Evolutionary conservation across 371 early-diverging fungal genomes (phyloP), one percentile per base, ranked within the genome.

Genomic region (Mortierella sp.): DNA sequence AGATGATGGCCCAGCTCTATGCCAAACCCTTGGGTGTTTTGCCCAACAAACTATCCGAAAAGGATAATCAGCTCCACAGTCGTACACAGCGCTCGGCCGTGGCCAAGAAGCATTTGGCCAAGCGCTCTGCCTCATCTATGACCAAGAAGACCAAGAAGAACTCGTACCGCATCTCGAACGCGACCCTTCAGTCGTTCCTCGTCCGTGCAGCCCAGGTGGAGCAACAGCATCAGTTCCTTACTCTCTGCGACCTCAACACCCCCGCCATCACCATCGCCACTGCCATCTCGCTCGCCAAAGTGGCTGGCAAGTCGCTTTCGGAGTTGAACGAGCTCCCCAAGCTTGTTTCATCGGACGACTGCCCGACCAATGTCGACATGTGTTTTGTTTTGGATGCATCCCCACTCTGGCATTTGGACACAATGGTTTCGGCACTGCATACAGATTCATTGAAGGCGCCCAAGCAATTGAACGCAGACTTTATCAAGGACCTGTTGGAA

Each of bases 361-460:
- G 79, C 53, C 79, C 73, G 7, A 77, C 79, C n/a, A 66, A 68
- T 50, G 79, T 77, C 23, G 79, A 77, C 63, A 77, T 77, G 79
- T 71, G 64, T n/a, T 77, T 77, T 52, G 45, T 77, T 45, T 52
- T 77, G 14, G 79, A 77, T 59, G 72, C 79, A 19, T 77, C 79
- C 0, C 79, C 79, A 7, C 66, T 77, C 30, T 77, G 79, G 79
- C 79, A 77, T 43, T 29, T 77, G 51, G 79, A 77, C 43, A 77
- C 79, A 7, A 77, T 77, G 79, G 69, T 77, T 14, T 47, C 79
- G n/a, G 79, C 79, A n/a, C 60, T 77, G 23, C 79, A 77, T 46
- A 77, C 79, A 25, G 79, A 77, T 56, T 72, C 79, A 0, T 19
- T 77, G 45, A 60, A 69, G 28, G 72, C 66, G 9, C 79, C 79